These are phyloP conservation scores for Quercus bicolor DNA, from an alignment of 306 rosid species.

Conservation along the genomic window DNA sequence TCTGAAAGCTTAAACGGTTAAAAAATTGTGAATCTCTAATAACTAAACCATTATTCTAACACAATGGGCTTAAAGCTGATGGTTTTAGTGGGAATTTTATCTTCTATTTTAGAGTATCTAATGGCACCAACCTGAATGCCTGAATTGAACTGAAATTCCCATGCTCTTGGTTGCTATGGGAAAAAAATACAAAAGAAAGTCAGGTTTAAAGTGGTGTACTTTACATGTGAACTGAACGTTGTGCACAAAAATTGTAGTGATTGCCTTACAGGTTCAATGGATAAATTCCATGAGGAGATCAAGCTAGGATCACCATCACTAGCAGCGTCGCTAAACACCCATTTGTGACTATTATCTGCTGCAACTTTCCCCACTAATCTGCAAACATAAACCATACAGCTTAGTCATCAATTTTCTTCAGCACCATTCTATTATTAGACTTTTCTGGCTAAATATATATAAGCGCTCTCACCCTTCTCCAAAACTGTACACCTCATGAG, in stretches of 20 bases:
- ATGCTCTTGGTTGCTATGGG: constrained; percentile 76
- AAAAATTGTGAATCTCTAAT: too few species aligned
- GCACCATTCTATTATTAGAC: background rate
- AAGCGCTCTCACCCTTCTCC: constrained; percentile 81
- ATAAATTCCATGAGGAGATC: constrained; percentile 68
- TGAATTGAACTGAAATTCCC: constrained; percentile 79
- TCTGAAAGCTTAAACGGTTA: too few species aligned
- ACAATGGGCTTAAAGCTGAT: background rate
- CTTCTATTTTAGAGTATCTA: constrained; percentile 4
- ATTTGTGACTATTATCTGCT: constrained; percentile 78
- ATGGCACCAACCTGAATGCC: constrained; percentile 74
- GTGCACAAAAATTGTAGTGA: background rate
- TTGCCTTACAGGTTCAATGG: constrained; percentile 60
- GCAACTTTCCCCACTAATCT: constrained; percentile 84
- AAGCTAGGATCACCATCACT: constrained; percentile 58
- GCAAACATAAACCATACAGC: constrained; percentile 20
- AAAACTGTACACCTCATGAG: constrained; percentile 88
- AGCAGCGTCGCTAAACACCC: constrained; percentile 66
- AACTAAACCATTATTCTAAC: too few species aligned
- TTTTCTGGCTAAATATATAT: background rate
- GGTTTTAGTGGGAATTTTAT: background rate
- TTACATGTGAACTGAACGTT: background rate
- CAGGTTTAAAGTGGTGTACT: background rate
- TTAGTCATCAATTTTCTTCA: constrained; percentile 1
- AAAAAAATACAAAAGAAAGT: background rate